Conservation (phyloP, 2,329 filamentous ascomycete species). For the Scorias spongiosa region DNA sequence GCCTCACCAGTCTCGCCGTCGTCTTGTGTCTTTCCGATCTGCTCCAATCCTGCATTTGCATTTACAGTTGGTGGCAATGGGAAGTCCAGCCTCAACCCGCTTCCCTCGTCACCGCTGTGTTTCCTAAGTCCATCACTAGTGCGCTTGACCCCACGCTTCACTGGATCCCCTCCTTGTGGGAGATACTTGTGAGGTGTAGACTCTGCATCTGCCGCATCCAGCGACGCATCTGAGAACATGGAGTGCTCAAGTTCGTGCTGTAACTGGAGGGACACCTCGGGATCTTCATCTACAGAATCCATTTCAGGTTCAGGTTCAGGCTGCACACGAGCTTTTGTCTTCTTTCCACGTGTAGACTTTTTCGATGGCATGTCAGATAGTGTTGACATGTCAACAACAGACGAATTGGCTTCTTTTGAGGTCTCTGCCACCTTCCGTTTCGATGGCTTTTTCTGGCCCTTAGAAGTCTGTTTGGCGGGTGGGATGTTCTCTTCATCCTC, state of each 20-base stretch:
- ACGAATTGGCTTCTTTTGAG: constrained; percentile 16
- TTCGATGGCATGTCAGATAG: constrained; percentile 11
- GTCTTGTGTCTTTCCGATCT: constrained; percentile 4
- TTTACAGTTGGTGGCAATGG: constrained; percentile 3
- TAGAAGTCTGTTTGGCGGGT: background rate
- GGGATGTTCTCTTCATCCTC: background rate
- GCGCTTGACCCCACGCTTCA: constrained; percentile 22
- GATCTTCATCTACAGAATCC: constrained; percentile 6
- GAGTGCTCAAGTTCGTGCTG: constrained; percentile 19
- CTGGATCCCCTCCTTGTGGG: constrained; percentile 1
- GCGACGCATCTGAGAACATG: constrained; percentile 7
- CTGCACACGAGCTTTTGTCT: constrained; percentile 16
- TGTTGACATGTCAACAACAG: constrained; percentile 12
- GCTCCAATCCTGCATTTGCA: constrained; percentile 14
- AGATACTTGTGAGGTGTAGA: constrained; percentile 14
- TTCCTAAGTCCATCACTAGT: constrained; percentile 21
- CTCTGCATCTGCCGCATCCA: constrained; percentile 9
- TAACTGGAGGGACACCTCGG: constrained; percentile 16
- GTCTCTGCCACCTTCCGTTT: constrained; percentile 5
- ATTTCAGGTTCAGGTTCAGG: constrained; percentile 8
- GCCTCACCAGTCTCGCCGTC: constrained; percentile 11
- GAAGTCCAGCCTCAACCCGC: constrained; percentile 10
- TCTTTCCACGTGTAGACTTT: constrained; percentile 15
- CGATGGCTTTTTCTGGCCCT: background rate
- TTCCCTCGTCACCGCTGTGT: constrained; percentile 6